Percentiles rank a stretch among this genome's conserved stretches.
phyloP scores from a whole-genome alignment of 2,329 filamentous ascomycete genomes.

The Clonostachys chloroleuca region DNA sequence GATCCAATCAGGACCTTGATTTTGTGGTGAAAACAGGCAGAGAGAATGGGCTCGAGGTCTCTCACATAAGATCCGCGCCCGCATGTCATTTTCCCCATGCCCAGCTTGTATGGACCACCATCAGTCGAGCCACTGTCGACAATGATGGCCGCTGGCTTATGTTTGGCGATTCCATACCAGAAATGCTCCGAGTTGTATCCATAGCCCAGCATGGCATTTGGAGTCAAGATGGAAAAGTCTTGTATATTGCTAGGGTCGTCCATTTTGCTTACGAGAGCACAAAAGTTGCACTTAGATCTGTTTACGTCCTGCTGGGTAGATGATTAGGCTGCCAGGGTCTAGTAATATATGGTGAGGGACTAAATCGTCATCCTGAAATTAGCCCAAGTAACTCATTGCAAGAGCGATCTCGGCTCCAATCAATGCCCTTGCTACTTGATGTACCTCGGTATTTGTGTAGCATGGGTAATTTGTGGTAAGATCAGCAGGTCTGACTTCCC shows the following conservation, averaged over 20 bases:
- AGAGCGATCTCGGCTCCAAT: too few species aligned
- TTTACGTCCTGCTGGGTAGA: too few species aligned
- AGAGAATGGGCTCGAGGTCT: conserved; percentile 24
- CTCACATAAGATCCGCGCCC: conserved; percentile 27
- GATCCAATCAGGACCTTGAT: conserved; percentile 24
- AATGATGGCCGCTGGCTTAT: conserved; percentile 16
- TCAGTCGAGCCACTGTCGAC: conserved; percentile 20
- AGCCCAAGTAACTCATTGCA: too few species aligned
- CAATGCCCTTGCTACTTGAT: too few species aligned
- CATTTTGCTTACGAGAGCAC: neutral
- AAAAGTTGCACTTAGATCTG: too few species aligned
- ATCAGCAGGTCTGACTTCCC: too few species aligned
- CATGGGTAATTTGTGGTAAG: too few species aligned
- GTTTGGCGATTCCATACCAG: conserved; percentile 18
- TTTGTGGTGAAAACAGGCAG: conserved; percentile 12
- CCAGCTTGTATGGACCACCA: conserved; percentile 27
- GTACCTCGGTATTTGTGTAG: too few species aligned
- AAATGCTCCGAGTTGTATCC: conserved; percentile 19
- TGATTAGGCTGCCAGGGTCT: too few species aligned
- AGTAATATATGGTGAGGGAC: too few species aligned
- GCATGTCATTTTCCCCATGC: conserved; percentile 27
- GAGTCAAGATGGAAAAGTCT: conserved; percentile 17
- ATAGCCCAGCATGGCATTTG: conserved; percentile 24
- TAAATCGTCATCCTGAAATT: too few species aligned
- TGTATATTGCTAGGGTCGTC: conserved; percentile 2